Evolutionary conservation across 164 flowering plant species (phyloP).

Genomic region (Dillenia suffruticosa): DNA sequence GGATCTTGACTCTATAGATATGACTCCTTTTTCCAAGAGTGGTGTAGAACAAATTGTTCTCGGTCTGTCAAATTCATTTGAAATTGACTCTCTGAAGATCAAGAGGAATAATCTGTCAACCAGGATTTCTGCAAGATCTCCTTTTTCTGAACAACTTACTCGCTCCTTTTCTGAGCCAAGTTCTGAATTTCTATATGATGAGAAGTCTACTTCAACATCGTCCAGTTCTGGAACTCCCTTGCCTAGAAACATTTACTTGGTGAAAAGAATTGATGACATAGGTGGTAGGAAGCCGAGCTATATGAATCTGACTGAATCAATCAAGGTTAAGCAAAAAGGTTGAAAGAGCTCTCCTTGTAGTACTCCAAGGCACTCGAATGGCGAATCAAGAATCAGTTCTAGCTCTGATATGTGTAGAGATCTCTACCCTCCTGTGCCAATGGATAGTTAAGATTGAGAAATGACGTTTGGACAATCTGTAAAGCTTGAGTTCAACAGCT

Average conservation of each 20-base stretch:
- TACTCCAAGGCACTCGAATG: conserved; percentile 16
- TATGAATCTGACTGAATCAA: conserved; percentile 51
- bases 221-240: conserved; percentile 31
- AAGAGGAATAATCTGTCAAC: conserved; percentile 35
- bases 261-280: conserved; percentile 14
- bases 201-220: conserved; percentile 31
- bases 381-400: conserved; percentile 29
- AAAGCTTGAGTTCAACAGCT: conserved; percentile 27
- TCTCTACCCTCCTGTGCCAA: conserved; percentile 28
- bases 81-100: conserved; percentile 20
- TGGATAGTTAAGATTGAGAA: conserved; percentile 9
- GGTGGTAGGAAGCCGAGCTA: conserved; percentile 33
- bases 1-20: conserved; percentile 28
- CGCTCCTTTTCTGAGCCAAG: conserved; percentile 32
- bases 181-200: conserved; percentile 31
- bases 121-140: conserved; percentile 27
- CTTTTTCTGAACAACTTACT: conserved; percentile 3
- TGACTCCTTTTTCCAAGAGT: conserved; percentile 20
- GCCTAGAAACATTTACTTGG: conserved; percentile 12
- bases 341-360: neutral
- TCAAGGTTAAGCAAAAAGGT: conserved; percentile 43
- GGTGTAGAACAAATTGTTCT: conserved; percentile 12
- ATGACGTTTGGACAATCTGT: no score
- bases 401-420: conserved; percentile 32
- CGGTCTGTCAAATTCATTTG: conserved; percentile 15